Conservation (phyloP, 148 eudicot genomes). For the Dysphania ambrosioides region DNA sequence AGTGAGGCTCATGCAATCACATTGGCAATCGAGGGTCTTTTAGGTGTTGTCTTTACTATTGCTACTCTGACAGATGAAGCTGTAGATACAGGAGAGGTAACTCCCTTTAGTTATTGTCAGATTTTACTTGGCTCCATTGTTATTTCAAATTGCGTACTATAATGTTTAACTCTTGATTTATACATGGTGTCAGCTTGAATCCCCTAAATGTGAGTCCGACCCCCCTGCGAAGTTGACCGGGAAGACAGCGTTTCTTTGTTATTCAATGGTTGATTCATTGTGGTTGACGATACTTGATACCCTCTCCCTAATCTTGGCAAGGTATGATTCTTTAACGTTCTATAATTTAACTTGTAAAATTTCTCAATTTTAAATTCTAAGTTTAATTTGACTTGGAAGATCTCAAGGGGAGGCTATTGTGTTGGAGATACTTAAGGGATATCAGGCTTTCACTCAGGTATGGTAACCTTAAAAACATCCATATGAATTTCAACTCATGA, state of each 20-base stretch:
- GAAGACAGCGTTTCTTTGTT: constrained; percentile 70
- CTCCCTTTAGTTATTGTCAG: constrained; percentile 4
- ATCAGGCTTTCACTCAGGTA: constrained; percentile 99
- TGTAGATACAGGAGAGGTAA: constrained; percentile 94
- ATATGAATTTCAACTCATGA: constrained; percentile 2
- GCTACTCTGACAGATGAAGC: constrained; percentile 99
- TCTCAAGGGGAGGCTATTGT: constrained; percentile 98
- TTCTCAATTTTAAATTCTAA: constrained; percentile 23
- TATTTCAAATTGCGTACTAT: neutral
- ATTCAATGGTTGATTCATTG: constrained; percentile 85
- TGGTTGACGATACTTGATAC: constrained; percentile 95
- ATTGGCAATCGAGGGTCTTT: constrained; percentile 92
- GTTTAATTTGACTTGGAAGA: constrained; percentile 41
- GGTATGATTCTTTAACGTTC: constrained; percentile 40
- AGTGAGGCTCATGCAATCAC: constrained; percentile 98
- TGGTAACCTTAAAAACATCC: neutral
- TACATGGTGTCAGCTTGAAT: constrained; percentile 71
- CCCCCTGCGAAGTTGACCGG: constrained; percentile 61
- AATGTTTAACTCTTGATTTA: constrained; percentile 14
- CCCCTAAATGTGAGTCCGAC: constrained; percentile 75
- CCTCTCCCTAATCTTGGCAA: constrained; percentile 74
- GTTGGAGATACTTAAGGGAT: constrained; percentile 92
- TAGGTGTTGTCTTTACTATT: constrained; percentile 95
- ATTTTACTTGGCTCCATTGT: constrained; percentile 6
- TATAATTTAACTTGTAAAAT: constrained; percentile 15